A percentile compares a stretch with the other conserved stretches of the same genome.
Conservation (phyloP, 768 basidiomycete genomes). For the Lactifluus rugatus region DNA sequence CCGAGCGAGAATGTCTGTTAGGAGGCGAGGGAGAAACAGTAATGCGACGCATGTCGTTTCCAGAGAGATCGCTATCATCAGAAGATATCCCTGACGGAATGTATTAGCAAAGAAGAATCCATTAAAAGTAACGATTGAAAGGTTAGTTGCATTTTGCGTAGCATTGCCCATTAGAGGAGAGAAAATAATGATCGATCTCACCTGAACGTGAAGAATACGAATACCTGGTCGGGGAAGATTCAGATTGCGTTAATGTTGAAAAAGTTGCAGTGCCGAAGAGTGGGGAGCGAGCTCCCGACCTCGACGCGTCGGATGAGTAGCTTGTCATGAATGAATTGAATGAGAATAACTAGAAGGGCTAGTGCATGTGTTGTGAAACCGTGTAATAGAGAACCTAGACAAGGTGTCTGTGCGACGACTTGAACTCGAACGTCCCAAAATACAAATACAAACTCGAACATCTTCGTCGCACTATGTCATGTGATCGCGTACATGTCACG, state of each 20-base stretch:
- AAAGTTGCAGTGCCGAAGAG: conserved; percentile 51
- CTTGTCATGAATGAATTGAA: conserved; percentile 28
- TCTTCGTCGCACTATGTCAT: conserved; percentile 25
- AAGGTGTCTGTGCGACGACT: conserved; percentile 18
- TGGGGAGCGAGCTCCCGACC: conserved; percentile 43
- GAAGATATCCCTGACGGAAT: conserved; percentile 15
- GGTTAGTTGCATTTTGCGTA: neutral
- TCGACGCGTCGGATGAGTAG: conserved; percentile 27
- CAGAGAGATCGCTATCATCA: conserved; percentile 16
- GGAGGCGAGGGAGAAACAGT: conserved; percentile 20
- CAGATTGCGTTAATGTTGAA: conserved; percentile 41
- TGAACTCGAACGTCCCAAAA: neutral
- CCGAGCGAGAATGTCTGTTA: conserved; percentile 1
- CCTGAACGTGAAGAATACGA: conserved; percentile 49
- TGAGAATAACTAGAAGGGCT: conserved; percentile 9
- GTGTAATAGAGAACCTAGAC: conserved; percentile 26
- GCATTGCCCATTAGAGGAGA: neutral
- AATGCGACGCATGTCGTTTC: conserved; percentile 20
- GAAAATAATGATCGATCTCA: conserved; percentile 23
- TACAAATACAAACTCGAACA: conserved; percentile 8
- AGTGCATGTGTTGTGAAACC: conserved; percentile 24
- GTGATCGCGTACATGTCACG: conserved; percentile 25
- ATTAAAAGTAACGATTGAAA: neutral
- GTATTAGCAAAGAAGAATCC: neutral
- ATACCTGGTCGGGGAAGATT: conserved; percentile 47